Conservation (phyloP, 139 green algal species). For the Dunaliella sp. region DNA sequence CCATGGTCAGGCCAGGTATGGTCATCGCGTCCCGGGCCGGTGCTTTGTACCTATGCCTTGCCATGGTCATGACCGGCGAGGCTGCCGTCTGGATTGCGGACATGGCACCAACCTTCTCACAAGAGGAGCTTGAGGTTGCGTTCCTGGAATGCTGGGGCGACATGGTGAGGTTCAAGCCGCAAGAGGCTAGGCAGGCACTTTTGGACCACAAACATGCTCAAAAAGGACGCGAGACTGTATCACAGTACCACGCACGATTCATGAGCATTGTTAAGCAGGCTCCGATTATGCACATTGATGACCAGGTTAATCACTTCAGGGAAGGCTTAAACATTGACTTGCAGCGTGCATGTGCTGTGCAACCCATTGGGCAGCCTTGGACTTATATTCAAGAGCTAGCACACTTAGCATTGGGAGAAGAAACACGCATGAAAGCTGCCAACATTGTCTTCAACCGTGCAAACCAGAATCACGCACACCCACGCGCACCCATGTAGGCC, state of each 20-base stretch:
- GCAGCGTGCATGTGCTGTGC: neutral
- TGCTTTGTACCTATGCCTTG: too few relatives aligned
- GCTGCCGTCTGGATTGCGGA: too few relatives aligned
- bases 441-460: neutral
- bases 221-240: neutral
- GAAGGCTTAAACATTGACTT: neutral
- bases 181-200: neutral
- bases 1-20: too few relatives aligned
- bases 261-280: neutral
- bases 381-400: neutral
- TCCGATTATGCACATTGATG: neutral
- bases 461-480: neutral
- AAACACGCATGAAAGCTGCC: neutral
- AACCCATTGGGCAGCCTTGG: neutral
- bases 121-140: too few relatives aligned
- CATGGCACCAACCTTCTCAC: too few relatives aligned
- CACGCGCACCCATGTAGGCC: neutral
- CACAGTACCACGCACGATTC: neutral
- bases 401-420: neutral
- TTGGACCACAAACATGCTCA: neutral
- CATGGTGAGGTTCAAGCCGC: neutral
- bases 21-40: too few relatives aligned
- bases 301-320: neutral
- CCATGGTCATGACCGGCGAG: too few relatives aligned
- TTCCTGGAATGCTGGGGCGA: too few relatives aligned